Percentiles rank a stretch among this genome's conserved stretches.
These are phyloP conservation scores for Taiozyma sp. DNA, from an alignment of 1,139 yeast genomes.

Conservation along the genomic window DNA sequence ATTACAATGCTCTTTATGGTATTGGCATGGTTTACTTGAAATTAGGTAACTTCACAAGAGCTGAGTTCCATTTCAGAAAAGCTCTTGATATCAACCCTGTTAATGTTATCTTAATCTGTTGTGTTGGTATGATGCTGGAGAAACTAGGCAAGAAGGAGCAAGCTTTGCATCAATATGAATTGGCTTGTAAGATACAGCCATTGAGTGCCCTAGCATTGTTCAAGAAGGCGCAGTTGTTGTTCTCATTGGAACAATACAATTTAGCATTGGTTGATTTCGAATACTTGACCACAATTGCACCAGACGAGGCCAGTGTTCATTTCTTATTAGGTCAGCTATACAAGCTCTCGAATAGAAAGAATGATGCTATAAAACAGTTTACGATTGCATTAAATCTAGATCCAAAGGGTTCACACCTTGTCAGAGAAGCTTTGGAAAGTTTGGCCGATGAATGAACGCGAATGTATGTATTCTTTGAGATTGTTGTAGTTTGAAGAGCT, in stretches of 20 bases:
- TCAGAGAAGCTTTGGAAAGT: conserved; percentile 76
- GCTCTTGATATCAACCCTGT: conserved; percentile 89
- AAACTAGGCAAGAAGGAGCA: conserved; percentile 62
- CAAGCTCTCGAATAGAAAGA: conserved; percentile 69
- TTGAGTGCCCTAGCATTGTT: conserved; percentile 81
- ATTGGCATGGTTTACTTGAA: conserved; percentile 92
- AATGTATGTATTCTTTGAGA: not conserved
- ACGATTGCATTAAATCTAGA: conserved; percentile 89
- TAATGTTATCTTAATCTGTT: conserved; percentile 85
- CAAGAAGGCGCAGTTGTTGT: conserved; percentile 81
- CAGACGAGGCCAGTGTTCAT: conserved; percentile 94
- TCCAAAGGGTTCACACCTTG: conserved; percentile 88
- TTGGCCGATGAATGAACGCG: conserved; percentile 12
- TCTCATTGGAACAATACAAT: conserved; percentile 64
- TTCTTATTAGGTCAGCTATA: conserved; percentile 84
- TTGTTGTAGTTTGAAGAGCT: not conserved
- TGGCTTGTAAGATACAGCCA: conserved; percentile 85
- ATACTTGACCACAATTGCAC: conserved; percentile 58
- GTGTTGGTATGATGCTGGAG: conserved; percentile 93
- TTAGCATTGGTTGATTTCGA: conserved; percentile 76
- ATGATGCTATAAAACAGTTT: conserved; percentile 78
- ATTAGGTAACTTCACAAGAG: conserved; percentile 77
- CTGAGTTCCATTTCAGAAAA: conserved; percentile 82
- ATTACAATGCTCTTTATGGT: conserved; percentile 94
- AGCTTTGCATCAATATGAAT: conserved; percentile 79